Percentiles rank a stretch among this genome's conserved stretches.
Evolutionary conservation across 2,329 filamentous ascomycete species (phyloP).

Genomic region (Karstenula rhodostoma): DNA sequence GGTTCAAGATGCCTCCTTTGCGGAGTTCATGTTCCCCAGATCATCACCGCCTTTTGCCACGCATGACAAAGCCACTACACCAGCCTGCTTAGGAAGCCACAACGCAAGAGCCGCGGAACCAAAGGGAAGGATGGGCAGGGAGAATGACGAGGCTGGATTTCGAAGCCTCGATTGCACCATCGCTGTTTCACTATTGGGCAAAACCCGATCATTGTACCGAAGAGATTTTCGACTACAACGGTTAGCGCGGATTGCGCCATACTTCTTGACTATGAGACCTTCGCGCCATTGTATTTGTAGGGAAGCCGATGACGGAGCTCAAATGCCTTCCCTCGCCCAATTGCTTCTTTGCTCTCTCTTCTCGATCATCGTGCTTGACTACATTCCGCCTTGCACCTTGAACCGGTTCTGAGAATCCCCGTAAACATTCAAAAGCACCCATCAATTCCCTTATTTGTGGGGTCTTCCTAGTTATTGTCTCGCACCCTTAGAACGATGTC

Average conservation of each 20-base stretch:
- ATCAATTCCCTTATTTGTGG: background rate
- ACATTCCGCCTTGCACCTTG: constrained; percentile 4
- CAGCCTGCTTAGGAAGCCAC: constrained; percentile 9
- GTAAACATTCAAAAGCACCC: background rate
- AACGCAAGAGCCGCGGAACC: constrained; percentile 11
- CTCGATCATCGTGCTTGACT: constrained; percentile 1
- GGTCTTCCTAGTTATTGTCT: background rate
- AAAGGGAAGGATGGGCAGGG: constrained; percentile 9
- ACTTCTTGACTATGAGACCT: constrained; percentile 20
- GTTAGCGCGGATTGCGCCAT: constrained; percentile 26
- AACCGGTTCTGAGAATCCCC: background rate
- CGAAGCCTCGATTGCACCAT: constrained; percentile 8
- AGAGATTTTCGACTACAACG: constrained; percentile 18
- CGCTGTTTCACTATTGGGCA: constrained; percentile 18
- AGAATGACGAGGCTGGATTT: constrained; percentile 5
- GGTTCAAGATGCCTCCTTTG: background rate
- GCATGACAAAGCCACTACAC: constrained; percentile 17
- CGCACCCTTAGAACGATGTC: constrained; percentile 30
- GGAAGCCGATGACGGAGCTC: constrained; percentile 17
- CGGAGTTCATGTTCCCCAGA: constrained; percentile 5
- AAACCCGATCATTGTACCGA: constrained; percentile 18
- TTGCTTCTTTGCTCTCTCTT: constrained; percentile 10
- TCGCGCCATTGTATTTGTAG: constrained; percentile 15
- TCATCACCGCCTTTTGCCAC: constrained; percentile 2
- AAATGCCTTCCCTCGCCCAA: constrained; percentile 10